Evolutionary conservation across 768 basidiomycete genomes (phyloP), one percentile per base, ranked within the genome.

Genomic region (Mycena olivaceomarginata): DNA sequence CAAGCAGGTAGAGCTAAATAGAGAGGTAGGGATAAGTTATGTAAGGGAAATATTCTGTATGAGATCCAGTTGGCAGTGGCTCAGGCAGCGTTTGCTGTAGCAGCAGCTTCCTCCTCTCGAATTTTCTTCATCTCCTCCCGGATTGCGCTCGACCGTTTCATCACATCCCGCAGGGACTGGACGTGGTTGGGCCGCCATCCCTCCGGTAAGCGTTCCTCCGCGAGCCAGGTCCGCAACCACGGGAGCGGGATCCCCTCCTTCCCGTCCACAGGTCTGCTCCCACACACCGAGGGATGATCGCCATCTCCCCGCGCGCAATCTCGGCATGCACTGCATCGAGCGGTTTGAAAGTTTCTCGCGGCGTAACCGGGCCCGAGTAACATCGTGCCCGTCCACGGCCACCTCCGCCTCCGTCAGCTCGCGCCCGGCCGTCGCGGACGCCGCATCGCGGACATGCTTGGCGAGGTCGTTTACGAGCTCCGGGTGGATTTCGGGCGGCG

Each of bases 281-380:
- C 90, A 92, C 8, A 94, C 86, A 0, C 91, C 92, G 16, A 93
- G 85, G n/a, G 10, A 93, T 90, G 67, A 94, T 90, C 0, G 90
- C 92, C 88, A 94, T 92, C 84, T 94, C 93, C 20, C 93, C 93
- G 4, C 93, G 88, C 2, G 93, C 93, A 70, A 94, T 89, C 84
- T 93, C 92, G 2, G 89, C 88, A 75, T 92, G 92, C 5, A 92
- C 53, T 5, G 80, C 67, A 66, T 89, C 88, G 39, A 94, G 80
- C 0, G 86, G 84, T 3, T 81, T 10, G 83, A 90, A 43, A 85
- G 81, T 18, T 83, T 86, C 77, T 94, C 92, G 31, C 93, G 85
- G 67, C 91, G 86, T 3, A 92, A 82, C 3, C 93, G 87, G 11
- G 90, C 88, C 25, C 87, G 84, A 2, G 90, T 92, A 16, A 93